phyloP scores from a whole-genome alignment of 129 eudicot species.

The Chrysanthemum seticuspe region DNA sequence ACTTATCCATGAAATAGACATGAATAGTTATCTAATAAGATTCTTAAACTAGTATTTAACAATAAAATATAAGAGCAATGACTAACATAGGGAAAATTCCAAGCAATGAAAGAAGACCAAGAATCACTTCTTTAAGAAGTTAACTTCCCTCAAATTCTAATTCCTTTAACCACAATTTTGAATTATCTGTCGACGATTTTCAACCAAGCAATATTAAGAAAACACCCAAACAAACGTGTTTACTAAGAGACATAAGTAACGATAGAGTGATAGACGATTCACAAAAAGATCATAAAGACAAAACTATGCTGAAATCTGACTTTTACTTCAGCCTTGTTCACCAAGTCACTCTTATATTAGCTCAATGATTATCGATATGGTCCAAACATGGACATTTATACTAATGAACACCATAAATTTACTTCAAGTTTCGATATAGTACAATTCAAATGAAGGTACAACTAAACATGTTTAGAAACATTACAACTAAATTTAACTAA shows the following conservation, averaged over 20 bases:
- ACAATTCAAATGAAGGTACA: not conserved
- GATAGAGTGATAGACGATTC: too few relatives aligned
- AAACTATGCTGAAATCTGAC: conserved; percentile 40
- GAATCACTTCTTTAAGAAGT: conserved; percentile 24
- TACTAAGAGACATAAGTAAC: not conserved
- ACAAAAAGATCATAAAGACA: not conserved
- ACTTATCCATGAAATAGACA: conserved; percentile 23
- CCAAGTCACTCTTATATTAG: conserved; percentile 19
- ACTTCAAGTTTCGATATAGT: too few relatives aligned
- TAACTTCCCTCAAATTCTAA: conserved; percentile 25
- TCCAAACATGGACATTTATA: not conserved
- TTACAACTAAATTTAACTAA: too few relatives aligned
- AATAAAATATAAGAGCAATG: conserved; percentile 18
- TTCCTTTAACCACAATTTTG: conserved; percentile 10
- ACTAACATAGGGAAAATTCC: conserved; percentile 25
- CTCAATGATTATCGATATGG: conserved; percentile 4
- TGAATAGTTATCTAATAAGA: conserved; percentile 25
- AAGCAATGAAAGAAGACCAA: conserved; percentile 11
- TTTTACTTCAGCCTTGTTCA: conserved; percentile 31
- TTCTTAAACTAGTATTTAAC: conserved; percentile 22
- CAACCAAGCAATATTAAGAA: not conserved
- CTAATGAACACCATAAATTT: too few relatives aligned
- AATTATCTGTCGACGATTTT: conserved; percentile 4
- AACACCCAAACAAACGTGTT: conserved; percentile 5
- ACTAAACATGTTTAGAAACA: too few relatives aligned